Base-by-base conservation (phyloP, 164 flowering plant genomes). In the Piper longum region DNA sequence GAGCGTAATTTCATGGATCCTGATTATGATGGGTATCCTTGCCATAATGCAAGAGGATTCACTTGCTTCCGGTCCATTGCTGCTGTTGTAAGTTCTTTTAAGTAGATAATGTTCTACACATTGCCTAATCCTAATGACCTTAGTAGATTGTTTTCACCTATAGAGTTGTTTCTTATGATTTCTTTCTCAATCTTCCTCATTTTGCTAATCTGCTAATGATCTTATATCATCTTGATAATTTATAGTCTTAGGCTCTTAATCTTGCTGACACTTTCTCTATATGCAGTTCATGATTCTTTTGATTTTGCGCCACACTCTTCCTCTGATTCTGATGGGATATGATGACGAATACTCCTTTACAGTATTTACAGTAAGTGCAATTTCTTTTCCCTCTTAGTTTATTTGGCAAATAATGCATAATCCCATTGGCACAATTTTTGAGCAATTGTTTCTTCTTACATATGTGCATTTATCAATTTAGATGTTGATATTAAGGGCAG, bases 31-130 rank as follows among this genome's bases (percentile, higher is more conserved):
- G 86, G 78, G 0, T 80, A 77, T 70, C 43, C 78, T 43, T 66
- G 64, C 26, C 63, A 76, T 62, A 70, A 70, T 68, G 57, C 89
- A 61, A 75, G 83, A 69, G 80, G 85, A 75, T 61, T 85, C 54
- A 66, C 81, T 9, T 88, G 86, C 66, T 86, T 87, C 70, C 93
- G 92, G 9, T 40, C 82, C 13, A 77, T 87, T 65, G 90, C 95
- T 61, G 74, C 82, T 61, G 79, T 82, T 63, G 97, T 90, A 82
- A 59, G 71, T 52, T 26, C 64, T 65, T 62, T 11, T 48, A 13
- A 26, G 12, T 14, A 60, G 42, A 14, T 42, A 39, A 59, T 16
- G 7, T 2, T 14, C 16, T 16, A 6, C 12, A 4, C 11, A 4
- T 4, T 57, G 18, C 41, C 13, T 2, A 57, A 26, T 36, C 41